Percentiles rank a stretch among this genome's conserved stretches.
Conservation (phyloP, 1,139 yeast genomes). For the Barnettozyma hawaiiensis region DNA sequence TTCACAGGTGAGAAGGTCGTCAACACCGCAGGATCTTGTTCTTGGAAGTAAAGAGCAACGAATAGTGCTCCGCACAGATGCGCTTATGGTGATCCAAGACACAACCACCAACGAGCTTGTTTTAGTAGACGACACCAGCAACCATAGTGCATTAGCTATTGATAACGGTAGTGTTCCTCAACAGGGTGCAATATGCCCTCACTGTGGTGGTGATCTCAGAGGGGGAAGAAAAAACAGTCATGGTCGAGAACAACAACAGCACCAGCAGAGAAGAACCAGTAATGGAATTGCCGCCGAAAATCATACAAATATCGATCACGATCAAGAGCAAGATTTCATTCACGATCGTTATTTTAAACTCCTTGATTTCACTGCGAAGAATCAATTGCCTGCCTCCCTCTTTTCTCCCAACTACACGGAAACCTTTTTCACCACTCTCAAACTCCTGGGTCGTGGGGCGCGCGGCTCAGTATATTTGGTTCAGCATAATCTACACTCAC, state of each 20-base stretch:
- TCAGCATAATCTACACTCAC: slow-evolving; percentile 67
- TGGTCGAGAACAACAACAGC: neutral
- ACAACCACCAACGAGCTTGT: slow-evolving; percentile 38
- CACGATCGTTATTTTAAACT: slow-evolving; percentile 39
- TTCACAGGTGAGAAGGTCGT: neutral
- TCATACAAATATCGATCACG: neutral
- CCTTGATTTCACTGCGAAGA: slow-evolving; percentile 17
- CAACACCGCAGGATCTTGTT: slow-evolving; percentile 1
- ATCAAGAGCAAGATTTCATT: slow-evolving; percentile 27
- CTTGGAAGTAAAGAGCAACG: slow-evolving; percentile 8
- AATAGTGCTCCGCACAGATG: slow-evolving; percentile 3
- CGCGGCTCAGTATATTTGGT: slow-evolving; percentile 82
- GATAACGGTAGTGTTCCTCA: neutral
- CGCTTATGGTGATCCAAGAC: slow-evolving; percentile 38
- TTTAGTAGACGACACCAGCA: slow-evolving; percentile 19
- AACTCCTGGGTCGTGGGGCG: slow-evolving; percentile 70
- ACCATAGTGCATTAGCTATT: neutral
- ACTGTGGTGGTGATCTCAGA: slow-evolving; percentile 33
- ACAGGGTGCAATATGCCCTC: slow-evolving; percentile 31
- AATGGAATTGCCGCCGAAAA: neutral
- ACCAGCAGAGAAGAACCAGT: neutral
- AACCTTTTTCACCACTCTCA: slow-evolving; percentile 53
- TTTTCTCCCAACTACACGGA: slow-evolving; percentile 73
- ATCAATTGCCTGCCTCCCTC: slow-evolving; percentile 19
- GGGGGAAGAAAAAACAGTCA: neutral